Evolutionary conservation across 108 stramenopile genomes (phyloP).

Genomic region (Discostella stelligeroides): DNA sequence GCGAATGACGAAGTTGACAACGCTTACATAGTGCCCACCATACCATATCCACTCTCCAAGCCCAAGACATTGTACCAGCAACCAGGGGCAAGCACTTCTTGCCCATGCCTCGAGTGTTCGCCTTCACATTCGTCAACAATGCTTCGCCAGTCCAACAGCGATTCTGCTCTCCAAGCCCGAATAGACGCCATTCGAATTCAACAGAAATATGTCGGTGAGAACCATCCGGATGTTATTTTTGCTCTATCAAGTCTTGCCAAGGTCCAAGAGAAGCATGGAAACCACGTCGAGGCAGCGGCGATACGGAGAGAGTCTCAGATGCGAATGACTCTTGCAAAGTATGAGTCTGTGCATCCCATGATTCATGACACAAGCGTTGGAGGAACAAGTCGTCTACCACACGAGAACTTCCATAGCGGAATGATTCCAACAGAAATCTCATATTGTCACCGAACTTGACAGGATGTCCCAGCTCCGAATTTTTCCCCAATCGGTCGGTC

Average conservation of each 20-base stretch:
- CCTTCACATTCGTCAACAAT: no score
- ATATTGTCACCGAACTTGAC: background rate
- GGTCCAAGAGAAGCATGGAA: constrained; percentile 26
- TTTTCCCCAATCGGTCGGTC: no score
- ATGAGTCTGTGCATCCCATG: no score
- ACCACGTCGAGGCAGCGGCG: constrained; percentile 19
- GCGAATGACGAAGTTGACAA: background rate
- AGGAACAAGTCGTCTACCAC: background rate
- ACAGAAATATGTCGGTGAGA: constrained; percentile 42
- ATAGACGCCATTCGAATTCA: constrained; percentile 46
- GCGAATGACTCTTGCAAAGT: constrained; percentile 27
- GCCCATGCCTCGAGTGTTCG: constrained; percentile 1
- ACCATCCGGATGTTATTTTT: constrained; percentile 61
- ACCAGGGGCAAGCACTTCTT: background rate
- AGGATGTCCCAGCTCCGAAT: background rate
- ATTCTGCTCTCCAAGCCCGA: constrained; percentile 40
- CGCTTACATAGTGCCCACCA: background rate
- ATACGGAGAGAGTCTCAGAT: constrained; percentile 32
- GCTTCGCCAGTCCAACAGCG: background rate
- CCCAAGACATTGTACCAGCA: background rate
- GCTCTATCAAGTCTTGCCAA: constrained; percentile 45
- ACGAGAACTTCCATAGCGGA: background rate
- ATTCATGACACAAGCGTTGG: background rate
- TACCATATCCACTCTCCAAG: background rate
- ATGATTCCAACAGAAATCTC: constrained; percentile 29